Evolutionary conservation across 2,329 filamentous ascomycete genomes (phyloP), one percentile per base, ranked within the genome.

Genomic region (Beauveria caledonica): DNA sequence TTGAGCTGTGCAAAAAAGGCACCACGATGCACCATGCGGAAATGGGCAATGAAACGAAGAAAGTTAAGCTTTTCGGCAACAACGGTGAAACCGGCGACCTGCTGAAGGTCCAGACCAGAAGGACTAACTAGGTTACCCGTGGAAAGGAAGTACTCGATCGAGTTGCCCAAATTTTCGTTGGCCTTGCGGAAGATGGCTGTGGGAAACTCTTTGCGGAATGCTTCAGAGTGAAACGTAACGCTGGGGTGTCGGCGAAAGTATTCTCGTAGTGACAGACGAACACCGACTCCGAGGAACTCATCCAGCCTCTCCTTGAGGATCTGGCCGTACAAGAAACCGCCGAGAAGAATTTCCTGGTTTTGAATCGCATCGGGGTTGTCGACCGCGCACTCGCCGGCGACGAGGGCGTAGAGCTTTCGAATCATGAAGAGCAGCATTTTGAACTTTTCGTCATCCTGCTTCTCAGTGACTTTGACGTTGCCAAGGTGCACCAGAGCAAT

Each of bases 41-140:
- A 99, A 74, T 99, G 94, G 74, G 90, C 94, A 77, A 99, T 96
- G 77, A 97, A 99, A 68, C 94, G 90, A 69, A 96, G 86, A 73
- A 97, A 99, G 77, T 99, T 99, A 72, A 99, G 93, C 81, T 97
- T 97, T 73, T 99, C 94, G 3, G 94, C 94, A 56, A 97, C 92
- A 55, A 99, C 92, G 0, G 91, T 96, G 74, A 96, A 99, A 64
- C 94, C 94, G 13, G 93, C 94, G 0, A 88, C 87, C 74, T 99
- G 94, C 71, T 97, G 94, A 69, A 97, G 75, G 80, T 99, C 94
- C 45, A 99, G 81, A 65, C 94, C 94, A 33, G 90, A 96, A 15
- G 90, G 87, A 78, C 90, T 96, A 69, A 91, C 86, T 50, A 99
- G 78, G 69, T 99, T 99, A 66, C 94, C 94, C 0, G 94, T 99